Evolutionary conservation across 305 asterid species (phyloP).

Genomic region (Fraxinus angustifolia): DNA sequence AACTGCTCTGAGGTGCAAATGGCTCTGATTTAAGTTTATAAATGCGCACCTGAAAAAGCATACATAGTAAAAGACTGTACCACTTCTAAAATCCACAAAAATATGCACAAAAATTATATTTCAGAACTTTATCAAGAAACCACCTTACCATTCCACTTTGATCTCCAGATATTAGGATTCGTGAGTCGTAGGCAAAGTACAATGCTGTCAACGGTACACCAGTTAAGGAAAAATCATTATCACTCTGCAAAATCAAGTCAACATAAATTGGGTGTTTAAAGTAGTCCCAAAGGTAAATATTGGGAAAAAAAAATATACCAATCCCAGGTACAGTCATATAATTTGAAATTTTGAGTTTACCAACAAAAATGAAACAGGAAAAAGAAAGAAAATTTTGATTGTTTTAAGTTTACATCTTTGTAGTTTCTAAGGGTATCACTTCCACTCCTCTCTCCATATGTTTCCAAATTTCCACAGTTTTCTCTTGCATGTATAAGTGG

Average conservation of each 20-base stretch:
- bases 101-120: constrained; percentile 1
- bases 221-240: constrained; percentile 60
- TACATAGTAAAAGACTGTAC: constrained; percentile 11
- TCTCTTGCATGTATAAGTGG: not conserved
- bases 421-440: not conserved
- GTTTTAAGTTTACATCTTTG: not conserved
- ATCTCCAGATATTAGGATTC: constrained; percentile 73
- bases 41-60: constrained; percentile 64
- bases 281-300: not conserved
- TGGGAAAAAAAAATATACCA: not conserved
- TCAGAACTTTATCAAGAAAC: constrained; percentile 15
- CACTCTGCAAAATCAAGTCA: constrained; percentile 56
- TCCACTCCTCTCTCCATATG: not conserved
- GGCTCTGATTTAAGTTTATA: constrained; percentile 66
- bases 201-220: constrained; percentile 71
- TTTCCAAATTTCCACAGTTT: not conserved
- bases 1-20: constrained; percentile 63
- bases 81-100: not conserved
- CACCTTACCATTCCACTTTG: constrained; percentile 70
- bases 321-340: not conserved
- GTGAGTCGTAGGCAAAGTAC: constrained; percentile 50
- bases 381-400: not conserved
- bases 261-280: constrained; percentile 3
- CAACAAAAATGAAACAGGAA: constrained; percentile 4
- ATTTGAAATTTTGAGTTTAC: not conserved